phyloP scores from a whole-genome alignment of 306 rosid genomes.

The Psophocarpus tetragonolobus region DNA sequence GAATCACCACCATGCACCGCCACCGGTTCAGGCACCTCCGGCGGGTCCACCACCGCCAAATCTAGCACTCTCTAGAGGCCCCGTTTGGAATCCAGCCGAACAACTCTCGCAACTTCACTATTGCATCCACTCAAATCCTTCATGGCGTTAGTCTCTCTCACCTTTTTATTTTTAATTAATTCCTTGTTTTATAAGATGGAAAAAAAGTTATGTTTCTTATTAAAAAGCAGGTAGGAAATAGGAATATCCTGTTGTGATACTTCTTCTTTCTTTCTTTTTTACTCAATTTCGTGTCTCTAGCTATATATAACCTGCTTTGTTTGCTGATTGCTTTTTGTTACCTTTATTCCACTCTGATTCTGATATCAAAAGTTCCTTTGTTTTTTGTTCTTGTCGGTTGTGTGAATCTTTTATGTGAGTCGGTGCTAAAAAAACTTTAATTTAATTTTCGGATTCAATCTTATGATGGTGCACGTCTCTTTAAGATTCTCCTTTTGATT shows the following conservation, averaged over 20 bases:
- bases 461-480: not conserved
- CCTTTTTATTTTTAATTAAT: not conserved
- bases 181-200: slow-evolving; percentile 23
- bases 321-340: slow-evolving; percentile 36
- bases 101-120: slow-evolving; percentile 81
- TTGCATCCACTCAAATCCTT: slow-evolving; percentile 97
- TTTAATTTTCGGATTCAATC: not conserved
- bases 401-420: slow-evolving; percentile 25
- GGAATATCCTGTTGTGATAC: slow-evolving; percentile 13
- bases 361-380: slow-evolving; percentile 29
- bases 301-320: not conserved
- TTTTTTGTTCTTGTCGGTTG: slow-evolving; percentile 27
- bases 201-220: slow-evolving; percentile 6
- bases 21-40: slow-evolving; percentile 41
- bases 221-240: slow-evolving; percentile 6
- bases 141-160: slow-evolving; percentile 85
- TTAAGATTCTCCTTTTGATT: not conserved
- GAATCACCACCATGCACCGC: slow-evolving; percentile 49
- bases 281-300: slow-evolving; percentile 27
- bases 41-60: slow-evolving; percentile 44
- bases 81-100: slow-evolving; percentile 77
- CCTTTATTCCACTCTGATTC: slow-evolving; percentile 37
- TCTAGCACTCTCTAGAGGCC: slow-evolving; percentile 66
- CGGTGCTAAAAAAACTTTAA: not conserved
- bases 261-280: not conserved